Percentiles rank a stretch among this genome's conserved stretches.
Evolutionary conservation across 495 filamentous ascomycete genomes (phyloP).

Genomic region (Rhizodiscina lignyota): DNA sequence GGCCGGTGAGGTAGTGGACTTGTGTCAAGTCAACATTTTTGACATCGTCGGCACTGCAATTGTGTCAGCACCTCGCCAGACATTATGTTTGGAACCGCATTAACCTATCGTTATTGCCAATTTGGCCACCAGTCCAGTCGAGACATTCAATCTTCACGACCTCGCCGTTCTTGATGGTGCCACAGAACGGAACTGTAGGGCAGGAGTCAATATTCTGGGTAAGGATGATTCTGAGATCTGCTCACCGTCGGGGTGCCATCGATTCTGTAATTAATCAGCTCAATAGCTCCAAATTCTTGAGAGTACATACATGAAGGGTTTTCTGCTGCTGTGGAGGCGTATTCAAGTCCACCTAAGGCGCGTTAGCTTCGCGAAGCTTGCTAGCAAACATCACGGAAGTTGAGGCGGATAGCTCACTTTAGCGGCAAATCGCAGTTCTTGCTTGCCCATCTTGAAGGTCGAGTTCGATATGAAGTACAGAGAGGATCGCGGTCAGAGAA

Average conservation of each 20-base stretch:
- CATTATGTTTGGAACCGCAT: too few species aligned
- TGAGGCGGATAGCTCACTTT: too few species aligned
- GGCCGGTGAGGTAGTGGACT: slow-evolving; percentile 79
- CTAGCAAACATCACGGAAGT: too few species aligned
- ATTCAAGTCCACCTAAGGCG: slow-evolving; percentile 58
- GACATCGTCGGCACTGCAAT: slow-evolving; percentile 80
- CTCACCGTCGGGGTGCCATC: slow-evolving; percentile 87
- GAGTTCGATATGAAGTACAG: too few species aligned
- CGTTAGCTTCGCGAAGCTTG: too few species aligned
- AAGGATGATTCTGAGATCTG: slow-evolving; percentile 4
- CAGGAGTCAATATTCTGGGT: neutral
- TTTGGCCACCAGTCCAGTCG: slow-evolving; percentile 75
- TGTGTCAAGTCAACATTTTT: slow-evolving; percentile 69
- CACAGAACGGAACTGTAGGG: slow-evolving; percentile 53
- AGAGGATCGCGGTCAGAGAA: too few species aligned
- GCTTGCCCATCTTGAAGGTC: too few species aligned
- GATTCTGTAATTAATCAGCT: slow-evolving; percentile 38
- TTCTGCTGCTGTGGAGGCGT: slow-evolving; percentile 62
- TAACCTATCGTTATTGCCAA: slow-evolving; percentile 82
- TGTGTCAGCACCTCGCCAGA: too few species aligned
- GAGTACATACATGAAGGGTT: slow-evolving; percentile 51
- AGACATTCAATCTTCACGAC: slow-evolving; percentile 92
- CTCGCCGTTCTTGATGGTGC: slow-evolving; percentile 68
- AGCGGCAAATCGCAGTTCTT: too few species aligned
- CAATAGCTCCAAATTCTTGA: neutral